Conservation (phyloP, 306 rosid species). For the Castanea mollissima region DNA sequence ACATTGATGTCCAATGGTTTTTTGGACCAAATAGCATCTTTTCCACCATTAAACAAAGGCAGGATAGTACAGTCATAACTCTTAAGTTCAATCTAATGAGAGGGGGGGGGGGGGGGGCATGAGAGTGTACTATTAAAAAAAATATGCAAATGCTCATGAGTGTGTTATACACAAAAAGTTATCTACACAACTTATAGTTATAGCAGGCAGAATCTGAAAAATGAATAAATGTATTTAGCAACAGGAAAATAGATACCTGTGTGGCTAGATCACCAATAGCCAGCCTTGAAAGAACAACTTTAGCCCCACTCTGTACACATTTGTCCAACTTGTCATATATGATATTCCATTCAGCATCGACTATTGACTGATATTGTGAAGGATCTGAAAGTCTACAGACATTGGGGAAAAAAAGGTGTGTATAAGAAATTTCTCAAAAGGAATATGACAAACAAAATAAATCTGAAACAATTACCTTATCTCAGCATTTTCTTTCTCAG, state of each 20-base stretch:
- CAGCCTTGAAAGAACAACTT: constrained; percentile 93
- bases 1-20: not conserved
- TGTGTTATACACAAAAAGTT: not conserved
- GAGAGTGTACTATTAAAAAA: not conserved
- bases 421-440: constrained; percentile 10
- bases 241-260: constrained; percentile 52
- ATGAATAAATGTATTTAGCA: not conserved
- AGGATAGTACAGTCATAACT: not conserved
- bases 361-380: constrained; percentile 92
- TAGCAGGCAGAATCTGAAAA: not conserved
- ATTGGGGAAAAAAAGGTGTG: not conserved
- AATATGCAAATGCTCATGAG: not conserved
- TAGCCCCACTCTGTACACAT: constrained; percentile 93
- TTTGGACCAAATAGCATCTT: too few species aligned
- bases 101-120: too few species aligned
- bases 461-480: constrained; percentile 57
- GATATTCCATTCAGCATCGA: constrained; percentile 99
- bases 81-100: not conserved
- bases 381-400: constrained; percentile 88
- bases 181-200: not conserved
- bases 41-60: too few species aligned
- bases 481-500: constrained; percentile 99
- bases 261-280: constrained; percentile 98
- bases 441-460: constrained; percentile 3
- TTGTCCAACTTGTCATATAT: constrained; percentile 95